These are phyloP conservation scores for Stevia rebaudiana DNA, from an alignment of 140 eudicot genomes.

Conservation along the genomic window DNA sequence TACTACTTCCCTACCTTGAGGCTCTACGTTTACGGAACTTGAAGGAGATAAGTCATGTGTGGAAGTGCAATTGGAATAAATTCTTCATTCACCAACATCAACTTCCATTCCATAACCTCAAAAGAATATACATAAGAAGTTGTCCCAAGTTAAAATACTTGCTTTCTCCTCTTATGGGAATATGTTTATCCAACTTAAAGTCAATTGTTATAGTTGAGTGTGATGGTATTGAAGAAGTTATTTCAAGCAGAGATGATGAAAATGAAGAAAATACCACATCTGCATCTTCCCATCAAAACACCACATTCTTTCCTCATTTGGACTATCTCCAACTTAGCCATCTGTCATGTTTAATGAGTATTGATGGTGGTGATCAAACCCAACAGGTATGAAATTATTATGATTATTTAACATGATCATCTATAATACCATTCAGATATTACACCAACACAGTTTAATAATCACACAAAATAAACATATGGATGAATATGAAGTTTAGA, in stretches of 20 bases:
- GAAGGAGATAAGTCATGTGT: neutral
- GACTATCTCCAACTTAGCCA: neutral
- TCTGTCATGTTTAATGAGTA: no score
- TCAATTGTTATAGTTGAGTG: fast-evolving
- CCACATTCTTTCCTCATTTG: neutral
- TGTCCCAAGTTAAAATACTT: neutral
- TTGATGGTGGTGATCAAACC: neutral
- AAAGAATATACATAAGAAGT: fast-evolving
- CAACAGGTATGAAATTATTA: neutral
- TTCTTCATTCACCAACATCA: neutral
- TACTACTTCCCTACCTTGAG: neutral
- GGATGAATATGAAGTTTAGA: neutral
- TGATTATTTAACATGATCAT: neutral
- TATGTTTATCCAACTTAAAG: neutral
- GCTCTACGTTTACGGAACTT: neutral
- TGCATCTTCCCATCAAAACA: neutral
- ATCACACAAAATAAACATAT: no score
- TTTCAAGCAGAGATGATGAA: neutral
- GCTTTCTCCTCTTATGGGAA: neutral
- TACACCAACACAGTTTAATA: no score
- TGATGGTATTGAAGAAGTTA: conserved; percentile 7
- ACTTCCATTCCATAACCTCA: neutral
- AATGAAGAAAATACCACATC: neutral
- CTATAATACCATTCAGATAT: neutral
- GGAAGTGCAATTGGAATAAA: neutral